phyloP scores from a whole-genome alignment of 345 rosid species.

The Xanthoceras sorbifolium region DNA sequence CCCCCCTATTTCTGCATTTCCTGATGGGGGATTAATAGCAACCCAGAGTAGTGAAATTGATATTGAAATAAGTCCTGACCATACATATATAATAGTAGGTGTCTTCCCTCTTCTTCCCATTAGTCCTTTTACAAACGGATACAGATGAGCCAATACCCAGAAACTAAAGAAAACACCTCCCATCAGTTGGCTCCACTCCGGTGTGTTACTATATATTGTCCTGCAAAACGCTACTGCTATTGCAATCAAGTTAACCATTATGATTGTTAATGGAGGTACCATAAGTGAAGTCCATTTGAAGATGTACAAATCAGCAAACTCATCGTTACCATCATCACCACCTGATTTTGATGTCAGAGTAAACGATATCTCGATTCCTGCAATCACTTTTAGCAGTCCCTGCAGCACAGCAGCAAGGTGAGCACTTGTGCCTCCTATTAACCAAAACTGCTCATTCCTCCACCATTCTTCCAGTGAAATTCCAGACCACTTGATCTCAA shows the following conservation, averaged over 20 bases:
- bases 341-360: conserved; percentile 69
- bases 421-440: conserved; percentile 89
- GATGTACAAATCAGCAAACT: conserved; percentile 67
- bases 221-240: conserved; percentile 58
- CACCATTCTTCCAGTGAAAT: conserved; percentile 83
- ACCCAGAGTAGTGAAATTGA: conserved; percentile 75
- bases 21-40: conserved; percentile 61
- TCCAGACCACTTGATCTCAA: conserved; percentile 85
- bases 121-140: conserved; percentile 80
- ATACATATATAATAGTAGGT: conserved; percentile 66
- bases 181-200: conserved; percentile 62
- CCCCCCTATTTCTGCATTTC: conserved; percentile 59
- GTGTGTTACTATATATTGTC: conserved; percentile 50
- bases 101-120: conserved; percentile 80
- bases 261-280: conserved; percentile 78
- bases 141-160: conserved; percentile 84
- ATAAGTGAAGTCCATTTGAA: conserved; percentile 80
- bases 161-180: conserved; percentile 83
- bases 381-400: conserved; percentile 75
- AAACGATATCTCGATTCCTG: conserved; percentile 82
- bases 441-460: conserved; percentile 93
- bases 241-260: conserved; percentile 70
- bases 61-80: conserved; percentile 81
- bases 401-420: conserved; percentile 83
- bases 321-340: conserved; percentile 65